A percentile compares a stretch with the other conserved stretches of the same genome.
Conservation (phyloP, 352 stramenopile genomes). For the Phytophthora citricola region DNA sequence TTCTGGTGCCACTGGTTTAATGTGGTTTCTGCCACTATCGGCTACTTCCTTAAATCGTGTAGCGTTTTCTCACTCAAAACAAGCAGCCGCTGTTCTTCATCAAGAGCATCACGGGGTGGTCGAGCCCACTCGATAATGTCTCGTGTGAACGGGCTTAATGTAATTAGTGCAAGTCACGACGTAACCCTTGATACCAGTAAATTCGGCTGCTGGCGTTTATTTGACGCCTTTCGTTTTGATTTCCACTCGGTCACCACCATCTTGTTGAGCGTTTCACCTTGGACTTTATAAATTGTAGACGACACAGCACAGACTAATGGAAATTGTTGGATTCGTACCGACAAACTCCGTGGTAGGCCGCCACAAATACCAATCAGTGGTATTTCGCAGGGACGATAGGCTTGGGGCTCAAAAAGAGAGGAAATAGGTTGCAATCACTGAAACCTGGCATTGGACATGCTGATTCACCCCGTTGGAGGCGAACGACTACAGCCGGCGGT, state of each 20-base stretch:
- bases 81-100: too few species aligned
- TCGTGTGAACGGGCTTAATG: too few species aligned
- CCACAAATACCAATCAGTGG: too few species aligned
- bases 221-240: not conserved
- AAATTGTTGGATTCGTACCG: not conserved
- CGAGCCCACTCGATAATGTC: too few species aligned
- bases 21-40: too few species aligned
- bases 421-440: not conserved
- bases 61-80: too few species aligned
- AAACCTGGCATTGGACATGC: not conserved
- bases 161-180: too few species aligned
- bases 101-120: too few species aligned
- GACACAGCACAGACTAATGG: not conserved
- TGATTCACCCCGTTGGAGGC: not conserved
- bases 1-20: too few species aligned
- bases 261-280: not conserved
- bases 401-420: not conserved
- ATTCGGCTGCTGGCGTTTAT: not conserved
- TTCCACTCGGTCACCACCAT: conserved; percentile 2
- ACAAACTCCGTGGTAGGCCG: not conserved
- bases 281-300: not conserved
- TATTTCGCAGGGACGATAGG: not conserved
- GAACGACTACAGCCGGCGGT: not conserved
- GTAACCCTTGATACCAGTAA: not conserved
- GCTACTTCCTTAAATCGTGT: too few species aligned